Evolutionary conservation across 1,284 basidiomycete genomes (phyloP).

Genomic region (Tranzscheliella williamsii): DNA sequence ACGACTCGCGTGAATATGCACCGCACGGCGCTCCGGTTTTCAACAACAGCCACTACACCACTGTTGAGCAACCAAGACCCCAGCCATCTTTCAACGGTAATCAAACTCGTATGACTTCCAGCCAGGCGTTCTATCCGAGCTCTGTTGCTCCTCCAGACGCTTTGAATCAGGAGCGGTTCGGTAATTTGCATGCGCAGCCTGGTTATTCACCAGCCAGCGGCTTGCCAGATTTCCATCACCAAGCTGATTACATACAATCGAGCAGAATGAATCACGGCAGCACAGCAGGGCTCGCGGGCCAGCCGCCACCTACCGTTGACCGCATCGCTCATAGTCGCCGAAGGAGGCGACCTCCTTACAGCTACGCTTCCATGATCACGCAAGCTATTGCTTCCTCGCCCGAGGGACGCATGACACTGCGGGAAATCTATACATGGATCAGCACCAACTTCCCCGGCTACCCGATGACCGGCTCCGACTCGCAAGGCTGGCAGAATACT

Average conservation of each 20-base stretch:
- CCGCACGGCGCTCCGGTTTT: background rate
- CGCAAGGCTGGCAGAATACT: slow-evolving; percentile 55
- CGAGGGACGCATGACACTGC: slow-evolving; percentile 48
- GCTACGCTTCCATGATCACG: slow-evolving; percentile 54
- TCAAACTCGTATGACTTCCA: background rate
- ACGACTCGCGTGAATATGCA: background rate
- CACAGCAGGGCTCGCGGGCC: slow-evolving; percentile 2
- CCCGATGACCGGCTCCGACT: slow-evolving; percentile 42
- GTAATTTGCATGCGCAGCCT: background rate
- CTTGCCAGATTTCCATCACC: slow-evolving; percentile 13
- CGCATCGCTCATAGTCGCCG: slow-evolving; percentile 45
- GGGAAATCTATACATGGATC: slow-evolving; percentile 57
- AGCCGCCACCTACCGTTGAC: slow-evolving; percentile 23
- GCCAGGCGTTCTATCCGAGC: background rate
- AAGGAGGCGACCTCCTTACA: slow-evolving; percentile 44
- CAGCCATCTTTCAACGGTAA: background rate
- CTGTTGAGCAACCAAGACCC: background rate
- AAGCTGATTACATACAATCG: slow-evolving; percentile 7
- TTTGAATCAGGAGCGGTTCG: too few species aligned
- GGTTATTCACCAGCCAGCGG: background rate
- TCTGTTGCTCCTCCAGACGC: too few species aligned
- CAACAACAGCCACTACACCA: background rate
- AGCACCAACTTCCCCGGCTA: slow-evolving; percentile 45
- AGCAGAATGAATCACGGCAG: background rate
- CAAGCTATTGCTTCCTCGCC: slow-evolving; percentile 51